Evolutionary conservation across 306 rosid genomes (phyloP).

Genomic region (Rubus idaeus): DNA sequence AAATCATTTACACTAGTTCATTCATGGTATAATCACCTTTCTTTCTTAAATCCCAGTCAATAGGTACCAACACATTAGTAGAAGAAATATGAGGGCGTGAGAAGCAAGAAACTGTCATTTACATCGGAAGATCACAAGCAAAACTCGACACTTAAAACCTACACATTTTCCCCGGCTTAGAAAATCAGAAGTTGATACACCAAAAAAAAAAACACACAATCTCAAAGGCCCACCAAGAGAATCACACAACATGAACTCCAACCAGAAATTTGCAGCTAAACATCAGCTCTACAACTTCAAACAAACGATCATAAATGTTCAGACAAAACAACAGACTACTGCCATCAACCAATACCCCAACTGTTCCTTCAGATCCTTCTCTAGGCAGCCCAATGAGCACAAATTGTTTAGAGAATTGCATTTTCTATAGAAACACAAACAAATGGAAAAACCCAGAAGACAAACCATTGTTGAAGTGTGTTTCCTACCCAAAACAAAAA

Average conservation of each 20-base stretch:
- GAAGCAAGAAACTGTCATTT: neutral
- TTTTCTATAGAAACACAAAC: too few relatives aligned
- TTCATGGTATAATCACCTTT: neutral
- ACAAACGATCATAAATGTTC: neutral
- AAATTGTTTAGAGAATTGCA: neutral
- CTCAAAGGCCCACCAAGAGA: neutral
- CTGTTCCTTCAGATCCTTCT: neutral
- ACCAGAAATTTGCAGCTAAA: neutral
- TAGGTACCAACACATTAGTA: neutral
- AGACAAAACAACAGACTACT: neutral
- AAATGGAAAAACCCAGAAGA: neutral
- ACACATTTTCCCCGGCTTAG: neutral
- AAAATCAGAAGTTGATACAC: neutral
- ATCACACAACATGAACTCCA: conserved; percentile 1
- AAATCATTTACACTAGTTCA: neutral
- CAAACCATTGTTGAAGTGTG: neutral
- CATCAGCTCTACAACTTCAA: neutral
- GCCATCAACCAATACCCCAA: neutral
- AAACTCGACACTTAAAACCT: neutral
- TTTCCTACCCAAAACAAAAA: neutral
- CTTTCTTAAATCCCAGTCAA: neutral
- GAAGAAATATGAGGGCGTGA: neutral
- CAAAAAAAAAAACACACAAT: neutral
- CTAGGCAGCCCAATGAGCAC: neutral
- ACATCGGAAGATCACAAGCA: neutral